Percentiles rank a stretch among this genome's conserved stretches.
phyloP scores from a whole-genome alignment of 345 rosid genomes.

The Sonneratia alba region DNA sequence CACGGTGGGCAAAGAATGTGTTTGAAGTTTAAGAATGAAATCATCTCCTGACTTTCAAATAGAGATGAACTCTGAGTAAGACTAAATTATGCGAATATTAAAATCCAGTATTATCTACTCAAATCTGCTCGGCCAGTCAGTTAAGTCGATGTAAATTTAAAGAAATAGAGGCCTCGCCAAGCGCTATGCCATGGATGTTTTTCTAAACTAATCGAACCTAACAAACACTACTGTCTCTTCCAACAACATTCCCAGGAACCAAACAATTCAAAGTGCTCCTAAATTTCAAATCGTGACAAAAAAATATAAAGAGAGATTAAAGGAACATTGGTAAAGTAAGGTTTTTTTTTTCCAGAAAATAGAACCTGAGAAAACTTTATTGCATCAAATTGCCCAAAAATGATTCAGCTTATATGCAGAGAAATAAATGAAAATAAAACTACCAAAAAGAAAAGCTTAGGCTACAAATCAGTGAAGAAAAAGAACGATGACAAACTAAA shows the following conservation, averaged over 20 bases:
- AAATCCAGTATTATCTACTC: background rate
- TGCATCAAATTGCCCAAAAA: background rate
- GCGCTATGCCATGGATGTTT: background rate
- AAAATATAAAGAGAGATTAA: too few relatives aligned
- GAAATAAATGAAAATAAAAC: background rate
- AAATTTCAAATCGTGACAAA: background rate
- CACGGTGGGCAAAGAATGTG: background rate
- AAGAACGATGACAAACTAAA: background rate
- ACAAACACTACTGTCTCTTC: background rate
- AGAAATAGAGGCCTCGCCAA: background rate
- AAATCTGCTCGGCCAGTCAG: background rate
- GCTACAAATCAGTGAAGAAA: too few relatives aligned
- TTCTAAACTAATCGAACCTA: slow-evolving; percentile 5
- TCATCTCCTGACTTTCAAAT: background rate
- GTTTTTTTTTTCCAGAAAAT: background rate
- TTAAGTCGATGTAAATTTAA: background rate
- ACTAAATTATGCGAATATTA: background rate
- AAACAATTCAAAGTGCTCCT: background rate
- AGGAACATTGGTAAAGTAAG: too few relatives aligned
- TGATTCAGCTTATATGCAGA: background rate
- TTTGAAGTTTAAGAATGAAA: background rate
- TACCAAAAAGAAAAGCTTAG: background rate
- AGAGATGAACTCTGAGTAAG: background rate
- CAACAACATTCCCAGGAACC: background rate
- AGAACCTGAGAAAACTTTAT: background rate